A percentile compares a stretch with the other conserved stretches of the same genome.
Evolutionary conservation across 169 alveolate species (phyloP).

Genomic region (Eimeria necatrix): DNA sequence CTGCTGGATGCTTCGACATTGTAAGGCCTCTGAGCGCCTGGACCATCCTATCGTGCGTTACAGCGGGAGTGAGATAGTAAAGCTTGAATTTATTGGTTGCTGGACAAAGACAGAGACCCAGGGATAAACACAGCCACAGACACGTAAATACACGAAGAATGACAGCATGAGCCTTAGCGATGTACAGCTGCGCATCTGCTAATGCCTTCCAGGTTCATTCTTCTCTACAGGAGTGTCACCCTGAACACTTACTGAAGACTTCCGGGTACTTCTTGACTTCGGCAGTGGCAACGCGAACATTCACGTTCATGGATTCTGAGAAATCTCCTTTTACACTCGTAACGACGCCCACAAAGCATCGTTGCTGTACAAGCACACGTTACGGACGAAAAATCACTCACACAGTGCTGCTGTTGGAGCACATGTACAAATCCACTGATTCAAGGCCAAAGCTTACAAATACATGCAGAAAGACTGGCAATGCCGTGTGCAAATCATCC

Average conservation of each 20-base stretch:
- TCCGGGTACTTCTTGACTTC: conserved; percentile 79
- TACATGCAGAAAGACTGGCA: no score
- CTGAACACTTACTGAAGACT: conserved; percentile 62
- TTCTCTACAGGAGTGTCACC: background rate
- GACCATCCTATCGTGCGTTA: conserved; percentile 81
- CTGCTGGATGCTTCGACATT: conserved; percentile 75
- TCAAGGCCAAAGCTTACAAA: no score
- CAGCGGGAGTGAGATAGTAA: conserved; percentile 80
- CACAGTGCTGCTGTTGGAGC: no score
- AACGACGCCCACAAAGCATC: conserved; percentile 81
- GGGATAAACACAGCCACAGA: background rate
- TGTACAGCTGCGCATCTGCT: background rate
- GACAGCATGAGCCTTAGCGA: background rate
- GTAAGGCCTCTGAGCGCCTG: conserved; percentile 81
- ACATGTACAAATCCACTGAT: background rate
- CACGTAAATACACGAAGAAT: background rate
- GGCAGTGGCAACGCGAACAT: conserved; percentile 80
- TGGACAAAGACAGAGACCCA: conserved; percentile 28
- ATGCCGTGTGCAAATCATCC: no score
- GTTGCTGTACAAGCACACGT: conserved; percentile 49
- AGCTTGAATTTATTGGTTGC: conserved; percentile 73
- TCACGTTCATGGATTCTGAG: conserved; percentile 70
- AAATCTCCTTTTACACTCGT: conserved; percentile 77
- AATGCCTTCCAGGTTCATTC: background rate
- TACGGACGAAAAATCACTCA: background rate